Base-by-base conservation (phyloP, 2,329 filamentous ascomycete species). In the Coleophoma eucalyptorum region DNA sequence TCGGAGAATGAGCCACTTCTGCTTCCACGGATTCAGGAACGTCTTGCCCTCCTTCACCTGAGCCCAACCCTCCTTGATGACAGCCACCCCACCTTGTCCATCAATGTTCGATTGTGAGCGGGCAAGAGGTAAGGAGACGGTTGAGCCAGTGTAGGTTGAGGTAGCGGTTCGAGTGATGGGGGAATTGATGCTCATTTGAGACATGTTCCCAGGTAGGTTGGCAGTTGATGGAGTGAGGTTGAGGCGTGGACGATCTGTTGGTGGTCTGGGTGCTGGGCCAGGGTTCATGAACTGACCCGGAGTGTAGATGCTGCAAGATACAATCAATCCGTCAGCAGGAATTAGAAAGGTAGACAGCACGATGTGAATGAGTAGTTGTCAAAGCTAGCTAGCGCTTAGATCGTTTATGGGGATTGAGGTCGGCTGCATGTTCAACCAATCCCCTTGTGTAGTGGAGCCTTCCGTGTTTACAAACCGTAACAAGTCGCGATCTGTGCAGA, bases 201-300 rank as follows among this genome's bases (percentile, higher is more conserved):
- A 87, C 76, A 93, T 90, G 71, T 85, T 92, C 56, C 86, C 87
- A 15, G 87, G 83, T 19, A 89, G 76, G 67, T 85, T 89, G 62
- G 75, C 73, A 55, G 83, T 81, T 66, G 82, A 88, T 55, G 86
- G 91, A 40, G 88, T 90, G 54, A 95, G 79, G 62, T 86, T 85
- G 59, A 96, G 82, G 65, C 89, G 86, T 54, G 91, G 89, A 63
- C 89, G 84, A 65, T 94, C 89, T 53, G 81, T 86, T 18, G 93
- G 94, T 54, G 94, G 93, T 63, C 89, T 87, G 58, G 94, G 94
- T 60, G 94, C 93, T 62, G 94, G 93, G 58, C 94, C 91, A 55
- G 94, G 91, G 71, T 97, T 97, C 89, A 97, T 95, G 75, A 97
- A 97, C 69, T 84, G 81, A 62, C 77, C 80, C 58, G 75, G 73